Percentiles rank a stretch among this genome's conserved stretches.
Conservation (phyloP, 768 basidiomycete species). For the Kwoniella mangroviensis region DNA sequence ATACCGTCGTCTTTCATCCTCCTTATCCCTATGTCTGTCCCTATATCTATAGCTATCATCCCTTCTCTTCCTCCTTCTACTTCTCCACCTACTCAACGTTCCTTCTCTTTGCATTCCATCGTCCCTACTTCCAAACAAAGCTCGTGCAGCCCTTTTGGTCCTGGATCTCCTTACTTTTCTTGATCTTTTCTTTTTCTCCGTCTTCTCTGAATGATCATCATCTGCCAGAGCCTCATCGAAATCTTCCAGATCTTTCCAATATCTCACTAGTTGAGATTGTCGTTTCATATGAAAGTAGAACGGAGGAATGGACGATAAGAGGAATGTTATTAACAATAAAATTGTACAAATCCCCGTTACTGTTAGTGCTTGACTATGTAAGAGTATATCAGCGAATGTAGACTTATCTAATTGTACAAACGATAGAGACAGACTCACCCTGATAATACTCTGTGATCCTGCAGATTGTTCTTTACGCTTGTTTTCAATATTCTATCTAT, state of each 20-base stretch:
- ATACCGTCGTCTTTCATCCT: neutral
- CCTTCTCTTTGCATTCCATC: neutral
- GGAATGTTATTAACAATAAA: conserved; percentile 19
- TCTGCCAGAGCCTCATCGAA: conserved; percentile 8
- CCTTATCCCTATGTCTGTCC: neutral
- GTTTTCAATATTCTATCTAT: conserved; percentile 24
- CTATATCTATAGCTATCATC: neutral
- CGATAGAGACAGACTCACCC: conserved; percentile 21
- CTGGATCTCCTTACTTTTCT: conserved; percentile 1
- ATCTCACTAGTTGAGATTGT: conserved; percentile 20
- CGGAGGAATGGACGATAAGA: conserved; percentile 27
- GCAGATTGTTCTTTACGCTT: conserved; percentile 13
- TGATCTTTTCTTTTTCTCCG: neutral
- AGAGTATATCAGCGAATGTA: neutral
- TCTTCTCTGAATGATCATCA: neutral
- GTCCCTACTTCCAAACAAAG: conserved; percentile 1
- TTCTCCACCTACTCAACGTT: neutral
- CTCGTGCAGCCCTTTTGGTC: conserved; percentile 1
- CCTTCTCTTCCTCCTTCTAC: conserved; percentile 7
- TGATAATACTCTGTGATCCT: conserved; percentile 11
- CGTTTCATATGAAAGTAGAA: conserved; percentile 27
- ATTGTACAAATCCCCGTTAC: conserved; percentile 23
- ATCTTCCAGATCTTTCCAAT: conserved; percentile 25
- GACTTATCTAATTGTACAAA: neutral
- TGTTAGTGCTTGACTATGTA: conserved; percentile 16